Conservation (phyloP, 78 protist genomes). For the Tieghemostelium lacteum region DNA sequence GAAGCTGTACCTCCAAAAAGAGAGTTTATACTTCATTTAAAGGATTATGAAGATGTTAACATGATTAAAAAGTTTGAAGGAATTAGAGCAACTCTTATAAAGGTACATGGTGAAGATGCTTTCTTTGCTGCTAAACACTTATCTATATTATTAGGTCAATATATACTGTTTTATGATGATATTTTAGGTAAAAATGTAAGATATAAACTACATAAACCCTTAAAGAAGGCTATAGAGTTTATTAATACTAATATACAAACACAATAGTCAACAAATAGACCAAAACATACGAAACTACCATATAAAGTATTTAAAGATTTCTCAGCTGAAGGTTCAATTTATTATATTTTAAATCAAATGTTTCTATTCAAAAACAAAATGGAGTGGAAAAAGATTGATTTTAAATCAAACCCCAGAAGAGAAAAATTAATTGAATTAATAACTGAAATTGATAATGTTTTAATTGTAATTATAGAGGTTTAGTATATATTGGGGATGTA, state of each 20-base stretch:
- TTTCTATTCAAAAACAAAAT: constrained; percentile 4
- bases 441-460: not conserved
- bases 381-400: constrained; percentile 11
- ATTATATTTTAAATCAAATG: constrained; percentile 16
- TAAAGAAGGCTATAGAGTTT: not conserved
- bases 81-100: constrained; percentile 1
- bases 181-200: constrained; percentile 43
- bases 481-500: not conserved
- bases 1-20: not conserved
- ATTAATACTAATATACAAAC: not conserved
- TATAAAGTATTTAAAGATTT: constrained; percentile 53
- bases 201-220: not conserved
- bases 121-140: not conserved
- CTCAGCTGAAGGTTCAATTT: constrained; percentile 17
- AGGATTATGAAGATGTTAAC: constrained; percentile 7
- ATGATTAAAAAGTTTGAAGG: constrained; percentile 5
- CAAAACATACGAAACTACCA: constrained; percentile 44
- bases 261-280: constrained; percentile 38
- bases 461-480: constrained; percentile 17
- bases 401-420: not conserved
- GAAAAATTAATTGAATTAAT: constrained; percentile 26
- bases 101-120: not conserved
- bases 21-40: not conserved
- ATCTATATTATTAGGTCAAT: constrained; percentile 6
- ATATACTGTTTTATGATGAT: constrained; percentile 28